phyloP scores from a whole-genome alignment of 495 filamentous ascomycete genomes.

The Letharia columbiana region DNA sequence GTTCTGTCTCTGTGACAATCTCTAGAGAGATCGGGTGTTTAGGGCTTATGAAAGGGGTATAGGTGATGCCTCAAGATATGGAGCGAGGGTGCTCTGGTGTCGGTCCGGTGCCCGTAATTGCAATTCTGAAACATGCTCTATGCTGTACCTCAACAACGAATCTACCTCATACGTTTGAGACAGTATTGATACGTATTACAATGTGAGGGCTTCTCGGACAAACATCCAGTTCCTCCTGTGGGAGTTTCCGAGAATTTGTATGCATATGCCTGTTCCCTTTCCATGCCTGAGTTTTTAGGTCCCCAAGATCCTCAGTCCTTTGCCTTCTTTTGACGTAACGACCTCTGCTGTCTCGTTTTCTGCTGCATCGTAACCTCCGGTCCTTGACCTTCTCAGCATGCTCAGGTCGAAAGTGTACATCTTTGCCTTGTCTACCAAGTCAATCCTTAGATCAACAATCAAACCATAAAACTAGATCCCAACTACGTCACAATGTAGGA shows the following conservation, averaged over 20 bases:
- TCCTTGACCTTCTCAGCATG: background rate
- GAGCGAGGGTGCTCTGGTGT: conserved; percentile 14
- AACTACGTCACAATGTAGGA: background rate
- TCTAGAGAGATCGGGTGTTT: background rate
- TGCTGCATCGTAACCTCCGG: background rate
- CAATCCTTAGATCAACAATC: too few species aligned
- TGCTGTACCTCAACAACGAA: conserved; percentile 15
- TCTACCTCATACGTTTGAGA: background rate
- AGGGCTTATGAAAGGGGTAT: background rate
- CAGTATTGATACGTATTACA: background rate
- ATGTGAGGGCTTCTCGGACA: background rate
- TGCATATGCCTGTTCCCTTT: background rate
- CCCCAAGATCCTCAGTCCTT: background rate
- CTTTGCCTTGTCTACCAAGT: background rate
- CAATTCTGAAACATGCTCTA: background rate
- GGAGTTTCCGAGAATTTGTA: background rate
- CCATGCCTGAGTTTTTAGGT: background rate
- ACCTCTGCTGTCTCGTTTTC: background rate
- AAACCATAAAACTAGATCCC: too few species aligned
- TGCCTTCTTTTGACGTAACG: background rate
- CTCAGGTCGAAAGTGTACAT: background rate
- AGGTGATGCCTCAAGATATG: background rate
- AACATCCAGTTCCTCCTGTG: background rate
- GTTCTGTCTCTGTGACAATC: background rate
- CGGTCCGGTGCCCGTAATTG: background rate